Percentiles rank a stretch among this genome's conserved stretches.
Conservation (phyloP, 2,329 filamentous ascomycete genomes). For the Botrytis byssoidea region DNA sequence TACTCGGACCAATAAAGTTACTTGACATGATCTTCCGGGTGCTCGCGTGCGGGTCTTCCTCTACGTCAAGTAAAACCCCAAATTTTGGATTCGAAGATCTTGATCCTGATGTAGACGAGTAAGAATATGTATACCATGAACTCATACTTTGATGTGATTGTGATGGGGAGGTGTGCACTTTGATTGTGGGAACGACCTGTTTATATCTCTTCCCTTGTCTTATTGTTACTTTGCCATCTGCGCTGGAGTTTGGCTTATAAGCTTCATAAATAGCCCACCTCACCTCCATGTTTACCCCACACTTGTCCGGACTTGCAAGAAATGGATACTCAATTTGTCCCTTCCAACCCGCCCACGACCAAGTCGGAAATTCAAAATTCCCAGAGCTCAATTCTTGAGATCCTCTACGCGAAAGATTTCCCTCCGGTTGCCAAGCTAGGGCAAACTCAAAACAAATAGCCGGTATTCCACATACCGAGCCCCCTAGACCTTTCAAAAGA, state of each 20-base stretch:
- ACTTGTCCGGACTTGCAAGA: neutral
- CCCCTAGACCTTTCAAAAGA: neutral
- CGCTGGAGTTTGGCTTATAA: neutral
- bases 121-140: neutral
- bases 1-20: neutral
- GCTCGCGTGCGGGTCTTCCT: neutral
- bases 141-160: neutral
- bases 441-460: neutral
- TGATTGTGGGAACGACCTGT: neutral
- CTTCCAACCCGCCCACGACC: conserved; percentile 4
- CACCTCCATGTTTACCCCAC: neutral
- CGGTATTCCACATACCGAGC: neutral
- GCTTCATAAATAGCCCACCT: conserved; percentile 1
- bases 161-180: neutral
- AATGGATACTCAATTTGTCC: neutral
- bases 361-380: neutral
- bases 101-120: neutral
- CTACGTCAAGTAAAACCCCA: neutral
- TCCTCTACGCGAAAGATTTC: neutral
- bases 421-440: neutral
- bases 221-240: neutral
- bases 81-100: rapidly evolving
- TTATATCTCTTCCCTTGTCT: neutral
- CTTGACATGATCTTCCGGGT: neutral
- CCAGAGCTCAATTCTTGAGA: neutral